phyloP scores from a whole-genome alignment of 176 grass and related monocot genomes.

The Rhipidocladum racemiflorum region DNA sequence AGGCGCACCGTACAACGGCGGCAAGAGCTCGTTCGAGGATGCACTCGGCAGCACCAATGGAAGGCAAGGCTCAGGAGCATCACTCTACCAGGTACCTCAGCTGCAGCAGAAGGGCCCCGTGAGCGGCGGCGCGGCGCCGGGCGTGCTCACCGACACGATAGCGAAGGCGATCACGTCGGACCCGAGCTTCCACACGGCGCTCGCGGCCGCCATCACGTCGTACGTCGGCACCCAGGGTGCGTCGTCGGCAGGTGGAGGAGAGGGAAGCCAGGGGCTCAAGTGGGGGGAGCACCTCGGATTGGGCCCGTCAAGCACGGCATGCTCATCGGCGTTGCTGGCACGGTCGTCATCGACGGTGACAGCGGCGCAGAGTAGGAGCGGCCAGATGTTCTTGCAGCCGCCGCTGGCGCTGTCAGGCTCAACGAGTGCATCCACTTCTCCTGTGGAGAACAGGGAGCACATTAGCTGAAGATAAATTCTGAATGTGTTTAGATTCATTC shows the following conservation, averaged over 20 bases:
- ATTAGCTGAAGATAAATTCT: conserved; percentile 8
- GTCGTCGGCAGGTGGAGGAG: not conserved
- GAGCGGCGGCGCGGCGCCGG: not conserved
- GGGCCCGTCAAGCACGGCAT: conserved; percentile 26
- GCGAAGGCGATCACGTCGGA: conserved; percentile 74
- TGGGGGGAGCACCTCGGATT: conserved; percentile 55
- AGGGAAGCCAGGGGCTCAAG: conserved; percentile 14
- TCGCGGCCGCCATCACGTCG: conserved; percentile 68
- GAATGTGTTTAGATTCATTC: not conserved
- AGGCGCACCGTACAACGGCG: conserved; percentile 21
- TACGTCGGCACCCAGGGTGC: conserved; percentile 57
- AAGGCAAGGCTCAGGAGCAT: conserved; percentile 17
- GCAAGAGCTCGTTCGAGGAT: conserved; percentile 29
- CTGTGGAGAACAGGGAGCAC: conserved; percentile 43
- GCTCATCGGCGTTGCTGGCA: conserved; percentile 37
- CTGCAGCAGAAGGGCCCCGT: conserved; percentile 30
- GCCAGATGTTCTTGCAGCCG: conserved; percentile 43
- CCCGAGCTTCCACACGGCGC: conserved; percentile 67
- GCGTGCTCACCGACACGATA: conserved; percentile 59
- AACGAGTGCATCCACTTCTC: conserved; percentile 47
- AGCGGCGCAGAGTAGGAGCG: conserved; percentile 21
- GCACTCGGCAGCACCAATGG: conserved; percentile 29
- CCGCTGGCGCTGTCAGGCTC: conserved; percentile 43
- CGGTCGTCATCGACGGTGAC: not conserved
- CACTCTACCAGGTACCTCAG: conserved; percentile 29